Percentiles rank a stretch among this genome's conserved stretches.
Conservation (phyloP, 192 early-diverging fungal species). For the Coemansia sp. region DNA sequence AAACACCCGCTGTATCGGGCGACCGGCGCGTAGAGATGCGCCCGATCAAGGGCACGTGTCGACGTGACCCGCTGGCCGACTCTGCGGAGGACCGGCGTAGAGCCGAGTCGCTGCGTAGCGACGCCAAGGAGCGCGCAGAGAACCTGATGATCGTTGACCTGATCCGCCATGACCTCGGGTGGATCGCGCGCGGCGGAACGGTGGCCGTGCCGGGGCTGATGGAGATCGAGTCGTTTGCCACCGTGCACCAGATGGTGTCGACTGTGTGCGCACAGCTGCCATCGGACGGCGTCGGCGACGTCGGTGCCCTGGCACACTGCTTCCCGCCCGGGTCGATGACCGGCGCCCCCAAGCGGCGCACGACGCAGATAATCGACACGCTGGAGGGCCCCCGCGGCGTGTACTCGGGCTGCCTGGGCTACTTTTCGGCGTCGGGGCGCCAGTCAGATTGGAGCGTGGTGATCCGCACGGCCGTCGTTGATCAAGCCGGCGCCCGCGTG, state of each 20-base stretch:
- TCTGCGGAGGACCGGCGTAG: conserved; percentile 19
- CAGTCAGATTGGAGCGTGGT: conserved; percentile 80
- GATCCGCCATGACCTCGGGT: conserved; percentile 89
- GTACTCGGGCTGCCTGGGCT: conserved; percentile 91
- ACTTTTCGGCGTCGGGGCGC: conserved; percentile 65
- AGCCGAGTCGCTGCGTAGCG: conserved; percentile 52
- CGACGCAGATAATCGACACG: conserved; percentile 70
- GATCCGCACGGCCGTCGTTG: conserved; percentile 83
- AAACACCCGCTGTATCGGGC: neutral
- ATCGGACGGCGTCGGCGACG: conserved; percentile 53
- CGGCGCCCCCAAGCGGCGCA: conserved; percentile 90
- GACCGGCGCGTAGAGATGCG: conserved; percentile 73
- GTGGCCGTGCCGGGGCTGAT: conserved; percentile 84
- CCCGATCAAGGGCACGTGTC: conserved; percentile 88
- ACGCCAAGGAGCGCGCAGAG: conserved; percentile 91
- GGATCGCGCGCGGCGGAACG: conserved; percentile 60
- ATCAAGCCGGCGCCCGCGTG: conserved; percentile 27
- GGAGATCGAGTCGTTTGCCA: conserved; percentile 84
- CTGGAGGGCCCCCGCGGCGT: conserved; percentile 74
- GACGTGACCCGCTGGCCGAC: conserved; percentile 8
- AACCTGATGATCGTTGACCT: conserved; percentile 99
- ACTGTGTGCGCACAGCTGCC: conserved; percentile 70
- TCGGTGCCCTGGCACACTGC: conserved; percentile 68
- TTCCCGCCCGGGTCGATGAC: conserved; percentile 99
- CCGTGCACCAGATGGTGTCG: conserved; percentile 90